Evolutionary conservation across 805 yeast species (phyloP).

Genomic region (Ogataea haglerorum): DNA sequence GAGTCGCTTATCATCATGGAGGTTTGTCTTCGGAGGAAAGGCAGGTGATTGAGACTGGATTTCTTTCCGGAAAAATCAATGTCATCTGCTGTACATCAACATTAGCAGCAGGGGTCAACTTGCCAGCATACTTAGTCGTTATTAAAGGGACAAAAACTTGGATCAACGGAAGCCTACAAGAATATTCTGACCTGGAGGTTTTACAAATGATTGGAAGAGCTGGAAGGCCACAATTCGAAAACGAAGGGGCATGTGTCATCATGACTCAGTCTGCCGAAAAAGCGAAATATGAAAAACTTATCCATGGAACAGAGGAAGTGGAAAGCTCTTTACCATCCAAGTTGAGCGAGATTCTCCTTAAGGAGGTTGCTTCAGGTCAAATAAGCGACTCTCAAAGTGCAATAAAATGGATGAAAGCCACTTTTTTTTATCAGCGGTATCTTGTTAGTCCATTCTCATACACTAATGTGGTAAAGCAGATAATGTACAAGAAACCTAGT

Average conservation of each 20-base stretch:
- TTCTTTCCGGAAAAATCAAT: slow-evolving; percentile 39
- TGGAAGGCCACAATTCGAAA: slow-evolving; percentile 58
- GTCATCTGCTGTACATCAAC: slow-evolving; percentile 58
- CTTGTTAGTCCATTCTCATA: slow-evolving; percentile 1
- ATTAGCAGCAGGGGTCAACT: slow-evolving; percentile 56
- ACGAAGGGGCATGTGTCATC: slow-evolving; percentile 47
- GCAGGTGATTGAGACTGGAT: slow-evolving; percentile 41
- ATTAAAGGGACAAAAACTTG: slow-evolving; percentile 64
- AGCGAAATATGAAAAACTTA: slow-evolving; percentile 38
- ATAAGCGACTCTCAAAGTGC: slow-evolving; percentile 38
- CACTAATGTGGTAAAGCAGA: background rate
- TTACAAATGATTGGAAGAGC: slow-evolving; percentile 67
- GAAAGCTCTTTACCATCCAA: slow-evolving; percentile 45
- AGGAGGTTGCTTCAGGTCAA: slow-evolving; percentile 43
- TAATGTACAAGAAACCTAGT: background rate
- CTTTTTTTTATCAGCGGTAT: slow-evolving; percentile 47
- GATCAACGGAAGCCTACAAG: slow-evolving; percentile 44
- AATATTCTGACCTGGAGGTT: slow-evolving; percentile 53
- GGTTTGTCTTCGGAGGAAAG: slow-evolving; percentile 50
- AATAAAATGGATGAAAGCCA: slow-evolving; percentile 43
- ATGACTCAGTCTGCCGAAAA: slow-evolving; percentile 40
- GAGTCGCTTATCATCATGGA: slow-evolving; percentile 58
- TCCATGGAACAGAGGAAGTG: slow-evolving; percentile 40
- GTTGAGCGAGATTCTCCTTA: slow-evolving; percentile 39
- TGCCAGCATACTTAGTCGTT: slow-evolving; percentile 58